Conservation (phyloP, 1,284 basidiomycete species). For the Crucibulum cyathiforme region DNA sequence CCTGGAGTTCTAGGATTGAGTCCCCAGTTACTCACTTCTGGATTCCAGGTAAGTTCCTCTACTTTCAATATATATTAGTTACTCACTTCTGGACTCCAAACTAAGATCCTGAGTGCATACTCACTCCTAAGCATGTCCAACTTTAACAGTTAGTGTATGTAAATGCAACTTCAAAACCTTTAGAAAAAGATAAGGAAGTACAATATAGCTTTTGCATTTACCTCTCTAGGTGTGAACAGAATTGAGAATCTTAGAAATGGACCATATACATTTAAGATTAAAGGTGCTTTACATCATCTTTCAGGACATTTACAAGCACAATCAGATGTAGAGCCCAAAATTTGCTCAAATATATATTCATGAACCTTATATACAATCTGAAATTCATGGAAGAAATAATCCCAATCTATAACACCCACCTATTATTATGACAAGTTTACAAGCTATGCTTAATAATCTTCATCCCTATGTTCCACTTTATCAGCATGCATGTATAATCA, state of each 20-base stretch:
- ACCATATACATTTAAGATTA: slow-evolving; percentile 28
- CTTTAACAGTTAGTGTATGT: slow-evolving; percentile 15
- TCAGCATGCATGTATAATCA: slow-evolving; percentile 11
- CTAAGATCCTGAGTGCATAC: too few relatives aligned
- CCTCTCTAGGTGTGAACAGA: slow-evolving; percentile 36
- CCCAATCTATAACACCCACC: slow-evolving; percentile 18
- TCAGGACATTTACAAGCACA: slow-evolving; percentile 32
- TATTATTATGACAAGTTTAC: slow-evolving; percentile 21
- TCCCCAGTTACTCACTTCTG: too few relatives aligned
- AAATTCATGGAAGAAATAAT: slow-evolving; percentile 15
- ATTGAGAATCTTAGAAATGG: slow-evolving; percentile 18
- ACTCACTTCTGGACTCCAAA: too few relatives aligned
- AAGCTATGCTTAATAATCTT: slow-evolving; percentile 16
- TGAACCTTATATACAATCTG: slow-evolving; percentile 28
- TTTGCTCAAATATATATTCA: slow-evolving; percentile 47
- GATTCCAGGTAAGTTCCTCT: too few relatives aligned
- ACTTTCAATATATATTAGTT: too few relatives aligned
- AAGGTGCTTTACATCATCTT: slow-evolving; percentile 38
- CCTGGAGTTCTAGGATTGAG: too few relatives aligned
- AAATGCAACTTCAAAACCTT: slow-evolving; percentile 12
- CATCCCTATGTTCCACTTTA: slow-evolving; percentile 20
- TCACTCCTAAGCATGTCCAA: too few relatives aligned
- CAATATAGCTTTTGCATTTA: slow-evolving; percentile 44
- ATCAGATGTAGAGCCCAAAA: slow-evolving; percentile 4
- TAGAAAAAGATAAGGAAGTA: slow-evolving; percentile 38